Conservation (phyloP, 73 alveolate genomes). For the Tetrahymena malaccensis region DNA sequence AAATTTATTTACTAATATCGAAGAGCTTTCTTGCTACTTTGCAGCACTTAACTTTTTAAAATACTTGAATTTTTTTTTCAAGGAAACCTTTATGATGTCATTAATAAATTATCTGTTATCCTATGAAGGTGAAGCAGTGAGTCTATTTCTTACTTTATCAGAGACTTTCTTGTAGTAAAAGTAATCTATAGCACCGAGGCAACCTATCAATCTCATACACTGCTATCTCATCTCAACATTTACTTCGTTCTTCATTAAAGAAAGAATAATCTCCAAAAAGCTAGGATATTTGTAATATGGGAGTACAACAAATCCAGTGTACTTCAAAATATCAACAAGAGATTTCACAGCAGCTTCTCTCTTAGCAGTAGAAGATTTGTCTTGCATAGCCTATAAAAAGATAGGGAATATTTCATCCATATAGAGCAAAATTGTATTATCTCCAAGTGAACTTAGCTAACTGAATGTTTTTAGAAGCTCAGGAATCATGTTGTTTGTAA, state of each 20-base stretch:
- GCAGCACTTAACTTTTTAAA: background rate
- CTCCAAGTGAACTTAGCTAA: slow-evolving; percentile 36
- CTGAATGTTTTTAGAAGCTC: slow-evolving; percentile 68
- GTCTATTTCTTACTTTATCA: background rate
- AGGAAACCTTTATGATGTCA: background rate
- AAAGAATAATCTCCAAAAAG: background rate
- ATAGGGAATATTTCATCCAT: slow-evolving; percentile 59
- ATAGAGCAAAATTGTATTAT: slow-evolving; percentile 48
- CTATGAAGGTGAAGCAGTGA: background rate
- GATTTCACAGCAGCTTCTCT: slow-evolving; percentile 69
- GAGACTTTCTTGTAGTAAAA: background rate
- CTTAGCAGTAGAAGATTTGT: slow-evolving; percentile 52
- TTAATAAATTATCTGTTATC: background rate
- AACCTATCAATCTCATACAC: background rate
- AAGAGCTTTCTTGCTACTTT: background rate
- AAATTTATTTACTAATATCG: background rate
- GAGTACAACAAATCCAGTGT: slow-evolving; percentile 61
- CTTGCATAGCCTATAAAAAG: slow-evolving; percentile 62
- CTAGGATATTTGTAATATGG: slow-evolving; percentile 9
- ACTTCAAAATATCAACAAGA: slow-evolving; percentile 52
- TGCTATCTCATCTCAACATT: background rate
- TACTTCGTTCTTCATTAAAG: background rate
- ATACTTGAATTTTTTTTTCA: background rate
- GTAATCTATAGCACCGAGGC: background rate
- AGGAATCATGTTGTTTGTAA: slow-evolving; percentile 55